Evolutionary conservation across 106 monocot species (phyloP), one percentile per base, ranked within the genome.

Genomic region (Triglochin maritima): DNA sequence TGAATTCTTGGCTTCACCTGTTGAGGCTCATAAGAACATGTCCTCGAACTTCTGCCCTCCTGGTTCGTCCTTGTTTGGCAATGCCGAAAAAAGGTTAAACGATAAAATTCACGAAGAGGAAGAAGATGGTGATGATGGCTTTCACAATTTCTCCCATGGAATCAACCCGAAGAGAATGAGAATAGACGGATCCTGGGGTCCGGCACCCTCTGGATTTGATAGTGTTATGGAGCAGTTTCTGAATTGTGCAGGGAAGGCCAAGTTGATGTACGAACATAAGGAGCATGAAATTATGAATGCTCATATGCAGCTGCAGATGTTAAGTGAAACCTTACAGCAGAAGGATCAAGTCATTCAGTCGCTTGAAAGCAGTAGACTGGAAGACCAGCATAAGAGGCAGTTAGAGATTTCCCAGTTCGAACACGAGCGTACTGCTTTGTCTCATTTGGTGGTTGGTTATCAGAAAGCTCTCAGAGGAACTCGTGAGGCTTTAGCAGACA

Each of bases 401-500:
- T 46, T 79, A 15, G 65, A 75, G 52, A 49, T 75, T 60, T 58
- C 69, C 64, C 80, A 80, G 16, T 86, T 74, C 54, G 79, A 89
- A 74, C 92, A 89, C 62, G 98, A 98, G 74, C 80, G 85, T 43
- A 77, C 59, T 61, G 71, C 83, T 8, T 76, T 91, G 84, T 69
- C 86, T 3, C 67, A 72, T 12, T 60, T 98, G 67, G 70, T 86
- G 5, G 12, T 81, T 59, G 86, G 88, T n/a, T 92, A 92, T 77
- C 88, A 81, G 65, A 86, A 77, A 64, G 88, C 84, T 29, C 72
- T 98, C 69, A 82, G 65, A 47, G 70, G 88, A 69, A 86, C 69
- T 3, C 78, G 79, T 12, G 57, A 3, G 54, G 59, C 72, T 54
- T 98, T 92, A 73, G 52, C 85, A 5, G 86, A 88, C 46, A 88